A percentile compares a stretch with the other conserved stretches of the same genome.
phyloP scores from a whole-genome alignment of 2,329 filamentous ascomycete species.

The Aureobasidium subglaciale region DNA sequence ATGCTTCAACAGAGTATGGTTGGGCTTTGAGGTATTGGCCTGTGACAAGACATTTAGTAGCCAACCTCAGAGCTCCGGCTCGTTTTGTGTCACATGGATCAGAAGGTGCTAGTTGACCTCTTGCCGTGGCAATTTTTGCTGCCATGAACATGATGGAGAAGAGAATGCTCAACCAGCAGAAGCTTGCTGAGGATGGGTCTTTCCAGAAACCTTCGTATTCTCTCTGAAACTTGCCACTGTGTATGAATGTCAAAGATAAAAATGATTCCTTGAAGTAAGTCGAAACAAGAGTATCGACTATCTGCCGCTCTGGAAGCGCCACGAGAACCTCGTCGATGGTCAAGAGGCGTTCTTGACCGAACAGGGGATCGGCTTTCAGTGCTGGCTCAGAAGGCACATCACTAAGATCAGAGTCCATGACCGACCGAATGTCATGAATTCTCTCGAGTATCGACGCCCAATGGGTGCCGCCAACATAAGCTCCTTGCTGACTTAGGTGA shows the following conservation, averaged over 20 bases:
- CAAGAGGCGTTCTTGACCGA: not conserved
- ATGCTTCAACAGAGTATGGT: slow-evolving; percentile 12
- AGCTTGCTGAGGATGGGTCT: not conserved
- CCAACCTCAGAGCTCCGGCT: not conserved
- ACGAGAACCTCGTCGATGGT: not conserved
- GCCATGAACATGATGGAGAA: slow-evolving; percentile 13
- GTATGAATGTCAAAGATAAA: slow-evolving; percentile 1
- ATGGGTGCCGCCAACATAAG: slow-evolving; percentile 10
- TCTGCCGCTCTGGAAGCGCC: not conserved
- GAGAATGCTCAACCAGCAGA: slow-evolving; percentile 12
- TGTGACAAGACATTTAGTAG: not conserved
- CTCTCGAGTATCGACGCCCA: slow-evolving; percentile 14
- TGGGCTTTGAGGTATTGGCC: slow-evolving; percentile 7
- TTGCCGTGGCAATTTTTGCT: not conserved
- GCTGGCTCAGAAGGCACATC: not conserved
- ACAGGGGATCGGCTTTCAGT: not conserved
- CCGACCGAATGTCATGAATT: slow-evolving; percentile 3
- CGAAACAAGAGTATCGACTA: not conserved
- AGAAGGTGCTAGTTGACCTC: not conserved
- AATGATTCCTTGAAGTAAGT: not conserved
- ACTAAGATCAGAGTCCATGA: not conserved
- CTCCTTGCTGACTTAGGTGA: slow-evolving; percentile 5
- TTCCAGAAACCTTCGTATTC: slow-evolving; percentile 14
- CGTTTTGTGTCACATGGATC: not conserved
- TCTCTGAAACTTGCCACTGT: slow-evolving; percentile 9